phyloP scores from a whole-genome alignment of 2,329 filamentous ascomycete genomes.

The Fusarium sp. region DNA sequence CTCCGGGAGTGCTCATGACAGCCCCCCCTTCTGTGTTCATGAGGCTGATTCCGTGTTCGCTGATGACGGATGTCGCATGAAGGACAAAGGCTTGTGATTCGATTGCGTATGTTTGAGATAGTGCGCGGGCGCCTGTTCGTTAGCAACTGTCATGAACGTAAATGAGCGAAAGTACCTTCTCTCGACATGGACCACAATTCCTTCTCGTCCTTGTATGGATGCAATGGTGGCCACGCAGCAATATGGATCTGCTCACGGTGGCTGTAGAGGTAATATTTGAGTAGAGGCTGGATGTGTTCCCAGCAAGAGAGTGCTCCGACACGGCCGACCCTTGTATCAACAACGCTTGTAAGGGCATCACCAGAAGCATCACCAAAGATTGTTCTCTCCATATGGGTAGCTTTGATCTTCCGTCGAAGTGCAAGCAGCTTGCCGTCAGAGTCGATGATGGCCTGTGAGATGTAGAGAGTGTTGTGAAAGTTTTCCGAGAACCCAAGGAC shows the following conservation, averaged over 20 bases:
- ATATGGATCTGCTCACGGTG: conserved; percentile 21
- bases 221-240: conserved; percentile 5
- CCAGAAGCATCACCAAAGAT: conserved; percentile 55
- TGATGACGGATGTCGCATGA: not conserved
- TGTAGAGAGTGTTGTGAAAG: conserved; percentile 50
- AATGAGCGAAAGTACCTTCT: conserved; percentile 34
- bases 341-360: not conserved
- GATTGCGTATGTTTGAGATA: not conserved
- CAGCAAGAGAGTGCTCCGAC: conserved; percentile 58
- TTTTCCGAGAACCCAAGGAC: conserved; percentile 55
- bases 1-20: not conserved
- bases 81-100: not conserved
- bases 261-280: conserved; percentile 4
- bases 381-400: conserved; percentile 61
- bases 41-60: fast-evolving
- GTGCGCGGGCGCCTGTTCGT: not conserved
- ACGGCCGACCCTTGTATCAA: not conserved
- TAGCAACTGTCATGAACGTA: not conserved
- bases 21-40: not conserved
- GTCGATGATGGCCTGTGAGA: conserved; percentile 55
- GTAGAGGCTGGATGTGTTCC: conserved; percentile 32
- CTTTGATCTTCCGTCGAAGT: conserved; percentile 60
- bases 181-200: conserved; percentile 41
- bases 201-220: not conserved
- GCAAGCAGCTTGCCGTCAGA: conserved; percentile 50